Base-by-base conservation (phyloP, 139 green algal species). In the Chlamydomonas eustigma region DNA sequence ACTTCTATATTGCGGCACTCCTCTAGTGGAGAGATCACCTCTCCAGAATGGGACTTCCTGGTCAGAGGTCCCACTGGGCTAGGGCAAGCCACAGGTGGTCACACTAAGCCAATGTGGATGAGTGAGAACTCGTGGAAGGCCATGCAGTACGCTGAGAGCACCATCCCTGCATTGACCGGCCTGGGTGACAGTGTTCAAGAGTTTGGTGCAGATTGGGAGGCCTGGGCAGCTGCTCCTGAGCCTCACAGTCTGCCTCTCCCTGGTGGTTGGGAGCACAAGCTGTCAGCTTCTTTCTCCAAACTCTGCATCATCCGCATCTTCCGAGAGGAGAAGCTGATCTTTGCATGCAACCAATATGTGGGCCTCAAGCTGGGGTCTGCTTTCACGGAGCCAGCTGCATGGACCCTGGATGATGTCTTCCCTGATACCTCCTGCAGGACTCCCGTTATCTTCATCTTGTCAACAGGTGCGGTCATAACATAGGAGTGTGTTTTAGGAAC, bases 391-490 rank as follows among this genome's bases (percentile, higher is more conserved):
- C 80, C 83, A 1, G 75, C 84, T 31, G 88, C 92, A n/a, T 95
- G 89, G 85, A 88, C 81, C n/a, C 80, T 97, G 37, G 87, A 92
- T n/a, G 88, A 91, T 3, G 84, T 94, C 22, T 94, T 93, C 76
- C 73, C 81, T 4, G 91, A 96, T 79, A 94, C 87, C 6, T 86
- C 68, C 2, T 76, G 70, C 44, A 67, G 66, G n/a, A 92, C 81
- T 1, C 92, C 92, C 68, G 81, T 94, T 76, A 93, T 96, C 71
- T 96, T 96, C 83, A 88, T 97, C 34, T 85, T 97, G 37, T 92
- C 87, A 32, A 91, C 88, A n/a, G 79, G 82, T 81, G 25, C 44
- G 12, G 44, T 28, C 12, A 58, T n/a, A n/a, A n/a, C n/a, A n/a
- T n/a, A n/a, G n/a, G n/a, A n/a, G n/a, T n/a, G n/a, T n/a, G n/a